phyloP scores from a whole-genome alignment of 345 rosid species.

The Eutrema heterophyllum region DNA sequence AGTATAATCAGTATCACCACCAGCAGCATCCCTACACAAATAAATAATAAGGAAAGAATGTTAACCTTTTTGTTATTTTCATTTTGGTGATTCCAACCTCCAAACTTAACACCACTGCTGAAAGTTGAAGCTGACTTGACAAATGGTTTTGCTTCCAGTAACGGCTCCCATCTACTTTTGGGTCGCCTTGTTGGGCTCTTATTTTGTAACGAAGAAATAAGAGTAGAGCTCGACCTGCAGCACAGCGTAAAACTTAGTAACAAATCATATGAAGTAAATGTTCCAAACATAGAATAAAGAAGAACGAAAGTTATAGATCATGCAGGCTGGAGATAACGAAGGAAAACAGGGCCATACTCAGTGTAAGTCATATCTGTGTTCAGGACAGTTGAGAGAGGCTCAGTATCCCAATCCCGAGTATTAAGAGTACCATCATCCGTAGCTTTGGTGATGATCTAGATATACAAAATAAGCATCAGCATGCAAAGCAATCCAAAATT shows the following conservation, averaged over 20 bases:
- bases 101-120: conserved; percentile 45
- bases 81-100: conserved; percentile 48
- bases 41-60: conserved; percentile 1
- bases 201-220: conserved; percentile 35
- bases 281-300: conserved; percentile 5
- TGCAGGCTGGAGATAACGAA: neutral
- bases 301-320: conserved; percentile 2
- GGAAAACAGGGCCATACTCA: conserved; percentile 48
- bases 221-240: conserved; percentile 36
- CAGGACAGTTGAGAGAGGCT: conserved; percentile 69
- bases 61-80: conserved; percentile 61
- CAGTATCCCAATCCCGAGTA: conserved; percentile 78
- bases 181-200: conserved; percentile 71
- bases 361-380: conserved; percentile 34
- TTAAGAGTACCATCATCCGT: conserved; percentile 60
- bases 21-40: neutral
- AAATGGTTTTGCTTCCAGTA: conserved; percentile 56
- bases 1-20: neutral
- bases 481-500: neutral
- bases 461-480: conserved; percentile 11
- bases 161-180: conserved; percentile 99
- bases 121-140: conserved; percentile 41
- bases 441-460: conserved; percentile 71
- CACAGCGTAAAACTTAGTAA: conserved; percentile 16
- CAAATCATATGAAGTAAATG: conserved; percentile 9